phyloP scores from a whole-genome alignment of 2,329 filamentous ascomycete species.

The Aspergillus carbonarius region DNA sequence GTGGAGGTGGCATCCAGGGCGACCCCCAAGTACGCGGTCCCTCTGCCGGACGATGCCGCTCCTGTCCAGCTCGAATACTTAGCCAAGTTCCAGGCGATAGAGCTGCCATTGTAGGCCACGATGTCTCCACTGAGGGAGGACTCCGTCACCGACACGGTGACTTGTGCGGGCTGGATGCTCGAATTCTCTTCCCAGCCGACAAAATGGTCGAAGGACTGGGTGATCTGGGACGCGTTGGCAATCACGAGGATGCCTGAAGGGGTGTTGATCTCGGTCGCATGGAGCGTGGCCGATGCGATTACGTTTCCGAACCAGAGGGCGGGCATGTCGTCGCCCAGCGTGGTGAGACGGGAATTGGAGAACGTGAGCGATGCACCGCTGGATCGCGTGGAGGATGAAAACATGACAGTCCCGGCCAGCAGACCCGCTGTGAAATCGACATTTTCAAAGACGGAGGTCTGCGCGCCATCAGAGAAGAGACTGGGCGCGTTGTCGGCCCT shows the following conservation, averaged over 20 bases:
- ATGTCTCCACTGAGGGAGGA: slow-evolving; percentile 30
- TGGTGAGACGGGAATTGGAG: slow-evolving; percentile 23
- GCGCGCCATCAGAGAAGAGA: slow-evolving; percentile 30
- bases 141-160: slow-evolving; percentile 25
- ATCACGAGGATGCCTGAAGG: slow-evolving; percentile 24
- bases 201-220: slow-evolving; percentile 36
- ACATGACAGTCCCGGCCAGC: slow-evolving; percentile 29
- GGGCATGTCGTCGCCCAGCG: slow-evolving; percentile 19
- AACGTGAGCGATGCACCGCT: slow-evolving; percentile 26
- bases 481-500: slow-evolving; percentile 21
- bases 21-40: slow-evolving; percentile 9
- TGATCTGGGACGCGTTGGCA: slow-evolving; percentile 28
- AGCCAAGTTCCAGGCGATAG: slow-evolving; percentile 14
- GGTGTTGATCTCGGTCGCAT: slow-evolving; percentile 17
- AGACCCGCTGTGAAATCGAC: slow-evolving; percentile 28
- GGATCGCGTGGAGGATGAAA: slow-evolving; percentile 13
- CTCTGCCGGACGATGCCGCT: slow-evolving; percentile 16
- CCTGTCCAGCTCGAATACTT: slow-evolving; percentile 18
- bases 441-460: slow-evolving; percentile 9
- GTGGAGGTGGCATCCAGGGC: slow-evolving; percentile 13
- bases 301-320: slow-evolving; percentile 35
- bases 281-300: slow-evolving; percentile 18
- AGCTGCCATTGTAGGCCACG: slow-evolving; percentile 33
- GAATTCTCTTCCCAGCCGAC: slow-evolving; percentile 29
- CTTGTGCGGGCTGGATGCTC: slow-evolving; percentile 26